These are phyloP conservation scores for Nicotiana sylvestris DNA, from an alignment of 257 asterid genomes.

Conservation along the genomic window DNA sequence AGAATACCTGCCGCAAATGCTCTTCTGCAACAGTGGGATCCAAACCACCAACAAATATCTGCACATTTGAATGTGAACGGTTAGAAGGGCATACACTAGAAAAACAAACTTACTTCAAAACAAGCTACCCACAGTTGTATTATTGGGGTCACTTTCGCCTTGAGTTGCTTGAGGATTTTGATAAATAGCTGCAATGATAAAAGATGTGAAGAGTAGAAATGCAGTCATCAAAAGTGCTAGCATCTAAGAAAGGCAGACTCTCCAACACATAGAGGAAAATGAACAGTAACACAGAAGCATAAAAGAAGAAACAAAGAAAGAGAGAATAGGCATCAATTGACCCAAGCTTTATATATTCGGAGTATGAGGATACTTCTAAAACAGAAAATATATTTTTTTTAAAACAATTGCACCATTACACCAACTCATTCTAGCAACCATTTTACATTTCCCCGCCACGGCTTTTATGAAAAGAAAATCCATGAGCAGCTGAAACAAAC, in stretches of 20 bases:
- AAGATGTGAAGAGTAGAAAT: conserved; percentile 19
- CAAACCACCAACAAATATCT: conserved; percentile 88
- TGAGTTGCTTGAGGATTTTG: conserved; percentile 62
- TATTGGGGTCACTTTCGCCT: conserved; percentile 87
- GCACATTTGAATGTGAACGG: conserved; percentile 19
- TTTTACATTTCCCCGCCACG: background rate
- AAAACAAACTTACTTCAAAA: conserved; percentile 3
- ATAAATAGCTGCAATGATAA: conserved; percentile 58
- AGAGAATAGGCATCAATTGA: background rate
- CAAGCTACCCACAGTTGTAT: conserved; percentile 74
- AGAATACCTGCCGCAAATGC: conserved; percentile 70
- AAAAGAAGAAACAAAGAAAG: background rate
- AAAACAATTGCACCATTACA: background rate
- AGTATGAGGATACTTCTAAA: background rate
- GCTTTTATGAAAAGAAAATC: background rate
- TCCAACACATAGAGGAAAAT: background rate
- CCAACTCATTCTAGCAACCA: background rate
- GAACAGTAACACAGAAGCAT: background rate
- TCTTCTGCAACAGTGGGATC: conserved; percentile 81
- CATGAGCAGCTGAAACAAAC: background rate
- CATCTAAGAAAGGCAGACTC: background rate
- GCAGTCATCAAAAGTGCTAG: background rate
- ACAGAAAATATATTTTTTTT: background rate
- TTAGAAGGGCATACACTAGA: conserved; percentile 10
- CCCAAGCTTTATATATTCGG: background rate